phyloP scores from a whole-genome alignment of 441 rosid genomes.

The Erysimum pusillum region DNA sequence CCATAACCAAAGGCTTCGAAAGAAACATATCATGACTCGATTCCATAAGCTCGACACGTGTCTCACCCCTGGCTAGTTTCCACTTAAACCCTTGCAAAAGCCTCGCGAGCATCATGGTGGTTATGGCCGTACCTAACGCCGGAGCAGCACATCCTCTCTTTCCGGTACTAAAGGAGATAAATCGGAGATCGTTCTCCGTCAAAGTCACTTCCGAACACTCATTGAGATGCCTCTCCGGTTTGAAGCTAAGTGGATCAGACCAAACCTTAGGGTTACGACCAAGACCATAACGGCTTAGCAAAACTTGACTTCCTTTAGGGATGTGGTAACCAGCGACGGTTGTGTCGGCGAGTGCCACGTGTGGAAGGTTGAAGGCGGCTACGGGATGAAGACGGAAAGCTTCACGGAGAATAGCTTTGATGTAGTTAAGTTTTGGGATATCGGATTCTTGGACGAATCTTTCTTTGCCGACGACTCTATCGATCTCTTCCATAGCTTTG shows the following conservation, averaged over 20 bases:
- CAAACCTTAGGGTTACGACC: constrained; percentile 53
- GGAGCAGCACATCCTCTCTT: constrained; percentile 56
- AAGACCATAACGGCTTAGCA: constrained; percentile 47
- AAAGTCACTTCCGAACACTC: constrained; percentile 46
- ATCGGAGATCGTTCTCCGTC: constrained; percentile 49
- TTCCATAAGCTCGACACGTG: constrained; percentile 49
- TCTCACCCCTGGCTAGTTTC: constrained; percentile 37
- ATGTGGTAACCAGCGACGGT: constrained; percentile 49
- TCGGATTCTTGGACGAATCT: constrained; percentile 60
- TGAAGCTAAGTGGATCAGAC: constrained; percentile 48
- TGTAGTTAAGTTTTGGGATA: constrained; percentile 51
- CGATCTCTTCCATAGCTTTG: constrained; percentile 56
- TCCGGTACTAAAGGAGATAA: constrained; percentile 59
- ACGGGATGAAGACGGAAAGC: constrained; percentile 57
- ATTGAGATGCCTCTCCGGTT: constrained; percentile 56
- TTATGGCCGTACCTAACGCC: constrained; percentile 48
- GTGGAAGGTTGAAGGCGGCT: constrained; percentile 53
- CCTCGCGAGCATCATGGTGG: constrained; percentile 50
- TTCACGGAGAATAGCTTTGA: constrained; percentile 55
- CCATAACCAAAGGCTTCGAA: constrained; percentile 49
- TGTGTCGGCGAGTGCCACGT: constrained; percentile 49
- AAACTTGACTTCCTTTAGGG: constrained; percentile 48
- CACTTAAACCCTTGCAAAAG: constrained; percentile 52
- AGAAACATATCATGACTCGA: constrained; percentile 47
- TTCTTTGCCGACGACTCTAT: constrained; percentile 55